These are phyloP conservation scores for Omphalotus olearius DNA, from an alignment of 1,284 basidiomycete species.

Conservation along the genomic window DNA sequence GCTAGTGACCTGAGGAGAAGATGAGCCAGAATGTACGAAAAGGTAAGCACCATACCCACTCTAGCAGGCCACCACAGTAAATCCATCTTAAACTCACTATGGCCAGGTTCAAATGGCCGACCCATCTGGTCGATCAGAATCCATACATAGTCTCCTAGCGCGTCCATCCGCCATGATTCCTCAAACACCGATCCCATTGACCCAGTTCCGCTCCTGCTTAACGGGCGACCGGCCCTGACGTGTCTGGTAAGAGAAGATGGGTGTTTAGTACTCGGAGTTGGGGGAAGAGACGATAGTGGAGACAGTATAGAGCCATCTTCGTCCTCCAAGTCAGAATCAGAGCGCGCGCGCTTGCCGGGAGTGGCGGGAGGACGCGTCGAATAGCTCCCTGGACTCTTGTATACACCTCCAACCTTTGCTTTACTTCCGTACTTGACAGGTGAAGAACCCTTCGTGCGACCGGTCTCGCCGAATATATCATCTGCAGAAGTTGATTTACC, in stretches of 20 bases:
- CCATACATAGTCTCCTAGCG: slow-evolving; percentile 35
- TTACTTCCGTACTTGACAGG: slow-evolving; percentile 12
- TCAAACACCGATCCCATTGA: not conserved
- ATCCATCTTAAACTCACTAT: slow-evolving; percentile 16
- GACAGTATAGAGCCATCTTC: not conserved
- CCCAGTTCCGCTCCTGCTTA: not conserved
- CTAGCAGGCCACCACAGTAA: slow-evolving; percentile 50
- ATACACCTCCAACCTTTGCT: not conserved
- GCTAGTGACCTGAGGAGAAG: slow-evolving; percentile 16
- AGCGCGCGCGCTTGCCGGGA: not conserved
- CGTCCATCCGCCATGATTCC: slow-evolving; percentile 18
- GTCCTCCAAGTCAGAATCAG: not conserved
- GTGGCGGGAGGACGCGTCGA: not conserved
- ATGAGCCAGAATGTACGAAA: slow-evolving; percentile 2
- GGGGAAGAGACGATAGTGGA: slow-evolving; percentile 1
- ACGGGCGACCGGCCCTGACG: not conserved
- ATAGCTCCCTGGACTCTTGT: not conserved
- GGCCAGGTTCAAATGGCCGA: slow-evolving; percentile 23
- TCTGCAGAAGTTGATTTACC: not conserved
- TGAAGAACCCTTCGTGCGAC: slow-evolving; percentile 6
- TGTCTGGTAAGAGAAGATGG: not conserved
- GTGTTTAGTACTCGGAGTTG: not conserved
- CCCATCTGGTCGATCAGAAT: slow-evolving; percentile 34
- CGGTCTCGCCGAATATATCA: slow-evolving; percentile 8
- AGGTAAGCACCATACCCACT: slow-evolving; percentile 30